phyloP scores from a whole-genome alignment of 2,329 filamentous ascomycete genomes.

The Cryphonectria radicalis region DNA sequence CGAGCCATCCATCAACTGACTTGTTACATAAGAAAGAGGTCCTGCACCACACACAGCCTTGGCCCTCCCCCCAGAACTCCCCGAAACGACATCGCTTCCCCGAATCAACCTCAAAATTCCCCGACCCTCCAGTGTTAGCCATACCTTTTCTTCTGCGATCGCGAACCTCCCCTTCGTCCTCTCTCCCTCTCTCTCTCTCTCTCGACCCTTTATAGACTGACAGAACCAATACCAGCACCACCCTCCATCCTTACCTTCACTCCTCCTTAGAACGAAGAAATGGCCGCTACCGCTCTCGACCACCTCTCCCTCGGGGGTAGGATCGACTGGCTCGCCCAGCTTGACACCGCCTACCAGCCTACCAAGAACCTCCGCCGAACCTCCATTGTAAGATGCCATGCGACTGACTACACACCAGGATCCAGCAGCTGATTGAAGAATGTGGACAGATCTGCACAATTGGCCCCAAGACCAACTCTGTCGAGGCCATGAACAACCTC shows the following conservation, averaged over 20 bases:
- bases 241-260: slow-evolving; percentile 3
- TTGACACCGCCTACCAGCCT: slow-evolving; percentile 88
- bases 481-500: slow-evolving; percentile 94
- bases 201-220: neutral
- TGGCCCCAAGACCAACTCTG: slow-evolving; percentile 98
- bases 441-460: slow-evolving; percentile 82
- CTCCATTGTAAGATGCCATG: slow-evolving; percentile 62
- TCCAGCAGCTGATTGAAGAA: slow-evolving; percentile 8
- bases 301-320: slow-evolving; percentile 79
- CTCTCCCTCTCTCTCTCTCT: neutral
- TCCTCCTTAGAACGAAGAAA: slow-evolving; percentile 40
- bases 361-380: slow-evolving; percentile 92
- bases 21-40: neutral
- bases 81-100: neutral
- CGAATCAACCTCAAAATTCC: neutral
- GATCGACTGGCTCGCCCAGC: slow-evolving; percentile 68
- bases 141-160: neutral
- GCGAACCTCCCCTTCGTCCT: neutral
- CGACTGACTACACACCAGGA: neutral
- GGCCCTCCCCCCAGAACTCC: neutral
- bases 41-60: slow-evolving; percentile 3
- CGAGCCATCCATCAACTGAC: slow-evolving; percentile 13
- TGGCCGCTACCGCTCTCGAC: slow-evolving; percentile 74
- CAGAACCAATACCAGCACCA: neutral
- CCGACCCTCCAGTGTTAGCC: slow-evolving; percentile 11